These are phyloP conservation scores for Huntiella savannae DNA, from an alignment of 2,329 filamentous ascomycete species.

Conservation along the genomic window DNA sequence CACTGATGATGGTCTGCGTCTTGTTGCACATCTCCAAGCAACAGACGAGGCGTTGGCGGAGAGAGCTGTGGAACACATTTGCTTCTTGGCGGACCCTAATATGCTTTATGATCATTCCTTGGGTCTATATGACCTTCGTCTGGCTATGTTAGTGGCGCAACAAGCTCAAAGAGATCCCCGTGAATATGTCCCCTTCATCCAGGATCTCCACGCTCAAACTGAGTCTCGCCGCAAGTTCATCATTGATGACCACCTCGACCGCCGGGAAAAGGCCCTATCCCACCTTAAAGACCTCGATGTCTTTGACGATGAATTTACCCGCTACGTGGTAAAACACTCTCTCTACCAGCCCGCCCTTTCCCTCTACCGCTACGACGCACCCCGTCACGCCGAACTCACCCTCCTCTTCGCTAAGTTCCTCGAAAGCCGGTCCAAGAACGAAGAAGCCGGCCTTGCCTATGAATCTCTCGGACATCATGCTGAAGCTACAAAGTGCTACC, in stretches of 20 bases:
- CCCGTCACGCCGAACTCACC: conserved; percentile 49
- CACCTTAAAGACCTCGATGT: conserved; percentile 55
- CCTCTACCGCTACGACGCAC: conserved; percentile 65
- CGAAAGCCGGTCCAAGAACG: conserved; percentile 53
- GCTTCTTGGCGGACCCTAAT: conserved; percentile 88
- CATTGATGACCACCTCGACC: conserved; percentile 74
- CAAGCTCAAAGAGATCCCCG: conserved; percentile 89
- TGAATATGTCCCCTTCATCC: conserved; percentile 89
- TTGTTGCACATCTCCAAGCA: conserved; percentile 58
- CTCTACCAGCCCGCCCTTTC: conserved; percentile 63
- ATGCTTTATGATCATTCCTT: conserved; percentile 78
- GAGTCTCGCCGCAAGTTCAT: conserved; percentile 54
- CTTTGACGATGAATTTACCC: conserved; percentile 55
- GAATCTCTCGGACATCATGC: conserved; percentile 62
- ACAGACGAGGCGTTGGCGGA: conserved; percentile 57
- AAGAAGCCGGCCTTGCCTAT: conserved; percentile 77
- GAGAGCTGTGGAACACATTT: conserved; percentile 86
- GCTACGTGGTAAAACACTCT: conserved; percentile 60
- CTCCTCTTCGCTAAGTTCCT: conserved; percentile 64
- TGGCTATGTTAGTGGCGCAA: conserved; percentile 79
- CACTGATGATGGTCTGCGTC: conserved; percentile 60
- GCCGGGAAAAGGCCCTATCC: conserved; percentile 54
- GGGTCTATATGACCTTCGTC: conserved; percentile 77
- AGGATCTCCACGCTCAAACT: conserved; percentile 59
- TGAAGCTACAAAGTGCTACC: conserved; percentile 66